Conservation (phyloP, 2,329 filamentous ascomycete genomes). For the Fusarium pseudoanthophilum region DNA sequence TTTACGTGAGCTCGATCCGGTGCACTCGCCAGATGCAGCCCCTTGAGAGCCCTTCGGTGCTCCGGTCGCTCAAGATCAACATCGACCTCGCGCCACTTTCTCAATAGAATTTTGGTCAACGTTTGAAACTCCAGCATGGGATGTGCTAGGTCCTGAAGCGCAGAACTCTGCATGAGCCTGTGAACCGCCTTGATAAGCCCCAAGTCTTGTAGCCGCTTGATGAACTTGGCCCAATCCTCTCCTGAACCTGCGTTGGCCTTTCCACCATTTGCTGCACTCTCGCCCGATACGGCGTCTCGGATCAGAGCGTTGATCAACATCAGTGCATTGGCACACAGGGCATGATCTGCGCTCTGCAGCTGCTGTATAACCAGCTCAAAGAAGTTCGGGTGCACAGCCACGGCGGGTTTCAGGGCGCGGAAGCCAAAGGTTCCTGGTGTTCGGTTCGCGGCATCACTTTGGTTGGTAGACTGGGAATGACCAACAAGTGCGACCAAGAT, state of each 20-base stretch:
- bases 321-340: constrained; percentile 92
- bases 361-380: constrained; percentile 93
- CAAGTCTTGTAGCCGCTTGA: constrained; percentile 91
- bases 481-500: constrained; percentile 94
- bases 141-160: constrained; percentile 88
- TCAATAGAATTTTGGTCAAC: constrained; percentile 85
- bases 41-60: constrained; percentile 86
- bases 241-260: constrained; percentile 45
- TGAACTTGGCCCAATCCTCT: constrained; percentile 94
- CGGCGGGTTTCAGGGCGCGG: constrained; percentile 88
- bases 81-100: constrained; percentile 86
- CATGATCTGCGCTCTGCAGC: constrained; percentile 92
- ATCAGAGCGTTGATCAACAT: constrained; percentile 97
- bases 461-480: constrained; percentile 73
- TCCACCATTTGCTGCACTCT: constrained; percentile 60
- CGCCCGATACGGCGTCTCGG: constrained; percentile 85
- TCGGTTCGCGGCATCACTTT: constrained; percentile 48
- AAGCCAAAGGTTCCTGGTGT: constrained; percentile 81
- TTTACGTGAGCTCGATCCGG: constrained; percentile 64
- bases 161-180: constrained; percentile 91
- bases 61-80: constrained; percentile 90
- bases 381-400: constrained; percentile 92
- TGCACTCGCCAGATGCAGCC: constrained; percentile 83
- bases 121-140: constrained; percentile 93
- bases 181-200: constrained; percentile 94